Base-by-base conservation (phyloP, 768 basidiomycete genomes). In the Phylloporus arenicola region DNA sequence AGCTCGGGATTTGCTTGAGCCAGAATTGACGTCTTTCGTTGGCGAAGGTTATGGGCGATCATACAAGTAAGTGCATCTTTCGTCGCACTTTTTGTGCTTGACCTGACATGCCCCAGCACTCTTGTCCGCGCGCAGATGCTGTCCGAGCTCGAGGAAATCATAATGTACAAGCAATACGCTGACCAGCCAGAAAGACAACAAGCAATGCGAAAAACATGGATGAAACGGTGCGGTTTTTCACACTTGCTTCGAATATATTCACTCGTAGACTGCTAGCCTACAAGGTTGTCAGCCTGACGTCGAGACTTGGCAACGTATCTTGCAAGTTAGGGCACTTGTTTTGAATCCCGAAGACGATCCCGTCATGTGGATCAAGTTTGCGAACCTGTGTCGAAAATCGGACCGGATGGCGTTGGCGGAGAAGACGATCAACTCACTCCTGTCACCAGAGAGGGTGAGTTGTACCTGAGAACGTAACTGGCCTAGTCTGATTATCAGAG, bases 51-150 rank as follows among this genome's bases (percentile, higher is more conserved):
- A 98, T 71, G 92, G 90, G n/a, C 82, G 95, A 31, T 90, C 93
- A 2, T 98, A 98, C 69, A 92, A 92, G 94, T 95, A 17, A 57
- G 71, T 81, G 67, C 14, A n/a, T 37, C 25, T 24, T 12, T 42
- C 16, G 17, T 12, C n/a, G 24, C 11, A 14, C 41, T 19, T 13
- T 56, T 61, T 13, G 14, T 0, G 16, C 59, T 43, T 34, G 47
- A 38, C 4, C 54, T 62, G 34, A 68, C 31, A 9, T 50, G 14
- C 42, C 48, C 3, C 55, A 97, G 93, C 62, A 86, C 89, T 29
- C 87, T 98, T 77, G 94, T 99, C 48, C 88, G 96, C 10, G 93
- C 96, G 1, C 96, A 99, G 70, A 95, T 97, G 91, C 76, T 99
- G 13, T 93, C 95, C 2, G 96, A 99, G 64, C 76, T 99, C 7